Base-by-base conservation (phyloP, 2,329 filamentous ascomycete species). In the Pezicula neosporulosa region DNA sequence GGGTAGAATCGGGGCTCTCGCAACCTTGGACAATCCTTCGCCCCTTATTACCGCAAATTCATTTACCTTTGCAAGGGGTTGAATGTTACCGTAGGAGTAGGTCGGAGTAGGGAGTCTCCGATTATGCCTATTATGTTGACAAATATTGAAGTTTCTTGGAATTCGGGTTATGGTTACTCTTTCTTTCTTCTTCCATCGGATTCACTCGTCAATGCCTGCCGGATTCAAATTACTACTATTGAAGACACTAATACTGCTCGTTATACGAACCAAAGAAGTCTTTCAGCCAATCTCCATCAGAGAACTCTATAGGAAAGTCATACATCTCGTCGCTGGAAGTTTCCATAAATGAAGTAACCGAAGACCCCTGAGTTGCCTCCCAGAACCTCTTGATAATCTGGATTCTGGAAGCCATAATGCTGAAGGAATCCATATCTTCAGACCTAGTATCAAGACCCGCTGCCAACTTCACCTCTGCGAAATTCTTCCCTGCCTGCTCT, bases 371-470 rank as follows among this genome's bases (percentile, higher is more conserved):
- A 6, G 44, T 37, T 37, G 44, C 44, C 19, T 47, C 44, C 44
- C 44, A 47, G 12, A 41, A 50, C 30, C 16, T 39, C 35, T 39
- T 53, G 13, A 49, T 21, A 13, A 35, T 24, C 16, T 37, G 39
- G 16, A 46, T 41, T 44, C n/a, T 39, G 13, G 41, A 39, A 15
- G 47, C 51, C 38, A 53, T 39, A 21, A 35, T 45, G 24, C 28
- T 41, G n/a, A 49, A 53, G n/a, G 42, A 13, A 44, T 53, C 47
- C 10, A 33, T 48, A 24, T 35, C 51, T 16, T 33, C 33, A 39
- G 30, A 36, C 28, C 30, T 24, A 9, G n/a, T 15, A 21, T 49
- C 38, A 30, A 53, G 43, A 13, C 28, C 39, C 6, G 51, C 47
- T 24, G 16, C 46, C n/a, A 41, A 39, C 18, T 49, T 53, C 12